phyloP scores from a whole-genome alignment of 2,329 filamentous ascomycete species.

The Xylariaceae sp. region DNA sequence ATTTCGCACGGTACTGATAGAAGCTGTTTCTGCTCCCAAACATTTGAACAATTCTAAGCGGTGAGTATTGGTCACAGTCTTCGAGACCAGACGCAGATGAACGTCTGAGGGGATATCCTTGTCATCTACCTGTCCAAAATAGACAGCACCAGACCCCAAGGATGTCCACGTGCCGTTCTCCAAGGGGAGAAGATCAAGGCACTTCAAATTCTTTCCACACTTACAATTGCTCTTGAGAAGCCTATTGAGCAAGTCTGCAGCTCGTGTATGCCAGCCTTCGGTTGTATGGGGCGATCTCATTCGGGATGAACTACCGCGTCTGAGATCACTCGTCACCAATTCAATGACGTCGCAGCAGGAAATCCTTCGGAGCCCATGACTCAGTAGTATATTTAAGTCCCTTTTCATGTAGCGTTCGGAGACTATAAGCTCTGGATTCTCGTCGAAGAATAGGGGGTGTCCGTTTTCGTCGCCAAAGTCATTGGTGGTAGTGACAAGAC shows the following conservation, averaged over 20 bases:
- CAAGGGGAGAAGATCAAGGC: slow-evolving; percentile 14
- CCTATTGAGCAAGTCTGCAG: slow-evolving; percentile 13
- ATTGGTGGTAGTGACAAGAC: slow-evolving; percentile 2
- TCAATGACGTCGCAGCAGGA: slow-evolving; percentile 3
- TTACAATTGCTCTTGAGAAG: not conserved
- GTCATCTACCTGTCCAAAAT: slow-evolving; percentile 7
- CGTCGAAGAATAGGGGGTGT: slow-evolving; percentile 20
- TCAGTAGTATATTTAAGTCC: not conserved
- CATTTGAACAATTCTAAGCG: slow-evolving; percentile 2
- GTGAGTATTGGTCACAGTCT: slow-evolving; percentile 1
- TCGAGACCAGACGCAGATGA: slow-evolving; percentile 8
- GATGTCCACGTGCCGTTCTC: slow-evolving; percentile 14
- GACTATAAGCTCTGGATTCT: slow-evolving; percentile 8
- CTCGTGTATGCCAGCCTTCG: slow-evolving; percentile 14
- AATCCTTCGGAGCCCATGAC: slow-evolving; percentile 2
- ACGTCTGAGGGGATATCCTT: slow-evolving; percentile 13
- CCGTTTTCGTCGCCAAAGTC: slow-evolving; percentile 14
- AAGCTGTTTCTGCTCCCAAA: slow-evolving; percentile 3
- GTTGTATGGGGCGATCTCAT: slow-evolving; percentile 13
- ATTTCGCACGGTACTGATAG: not conserved
- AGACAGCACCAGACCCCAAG: slow-evolving; percentile 3
- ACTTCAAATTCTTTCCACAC: not conserved
- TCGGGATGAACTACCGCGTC: slow-evolving; percentile 5
- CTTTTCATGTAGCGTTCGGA: slow-evolving; percentile 8
- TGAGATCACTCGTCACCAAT: slow-evolving; percentile 8